Base-by-base conservation (phyloP, 2,329 filamentous ascomycete genomes). In the Sporothrix euskadiensis region DNA sequence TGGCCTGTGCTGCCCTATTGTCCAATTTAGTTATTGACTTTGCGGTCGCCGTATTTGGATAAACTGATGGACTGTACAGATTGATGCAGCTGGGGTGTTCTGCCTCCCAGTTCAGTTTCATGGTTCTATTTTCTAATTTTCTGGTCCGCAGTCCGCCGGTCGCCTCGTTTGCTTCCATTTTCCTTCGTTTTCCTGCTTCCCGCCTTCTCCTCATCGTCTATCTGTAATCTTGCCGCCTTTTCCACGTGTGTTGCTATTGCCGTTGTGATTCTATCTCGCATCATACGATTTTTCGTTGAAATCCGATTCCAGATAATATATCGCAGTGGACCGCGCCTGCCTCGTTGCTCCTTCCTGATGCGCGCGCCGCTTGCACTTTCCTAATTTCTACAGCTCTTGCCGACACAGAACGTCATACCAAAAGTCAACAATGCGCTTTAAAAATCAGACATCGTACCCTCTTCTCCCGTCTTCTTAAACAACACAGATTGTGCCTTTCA, bases 331-430 rank as follows among this genome's bases (percentile, higher is more conserved):
- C 19, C 30, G 47, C 44, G 30, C 66, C 47, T 69, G 30, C 47
- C 30, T 39, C 66, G 22, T 54, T 26, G 30, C 66, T 52, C 41
- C 69, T 49, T 49, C 69, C 56, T 32, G 39, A 8, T 65, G 19
- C 26, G 44, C 41, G 44, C 59, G 32, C 57, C 71, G 71, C 71
- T 66, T 72, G 71, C 57, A 56, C 59, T 44, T 66, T 44, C 47
- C 71, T 61, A 14, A 47, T 26, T 19, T n/a, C 44, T 32, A 61
- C 66, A 56, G 66, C 66, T 69, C 69, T 59, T 44, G 35, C 52
- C 68, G 32, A 47, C n/a, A 14, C 22, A 19, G n/a, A 39, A 39
- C 44, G 47, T 10, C 66, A 54, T 22, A 30, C 65, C 14, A n/a
- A 35, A 35, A 32, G 1, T 49, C 65, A 22, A 68, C 44, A 6